Evolutionary conservation across 129 eudicot species (phyloP).

Genomic region (Centrapalus pauciflorus): DNA sequence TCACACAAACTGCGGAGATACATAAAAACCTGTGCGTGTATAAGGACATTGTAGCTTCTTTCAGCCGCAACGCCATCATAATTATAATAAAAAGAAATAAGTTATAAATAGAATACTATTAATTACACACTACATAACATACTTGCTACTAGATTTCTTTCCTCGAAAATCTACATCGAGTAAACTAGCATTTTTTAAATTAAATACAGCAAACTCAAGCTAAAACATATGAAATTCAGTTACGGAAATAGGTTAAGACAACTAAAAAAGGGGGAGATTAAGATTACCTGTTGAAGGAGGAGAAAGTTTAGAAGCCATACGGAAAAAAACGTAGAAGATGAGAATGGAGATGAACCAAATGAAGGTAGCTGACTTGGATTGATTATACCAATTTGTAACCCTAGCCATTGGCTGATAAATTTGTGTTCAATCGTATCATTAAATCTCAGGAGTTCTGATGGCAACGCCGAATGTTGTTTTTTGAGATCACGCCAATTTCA

Average conservation of each 20-base stretch:
- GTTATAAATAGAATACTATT: not conserved
- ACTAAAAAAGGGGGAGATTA: not conserved
- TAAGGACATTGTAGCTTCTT: not conserved
- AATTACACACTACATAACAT: not conserved
- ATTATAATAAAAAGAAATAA: not conserved
- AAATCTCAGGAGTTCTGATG: slow-evolving; percentile 4
- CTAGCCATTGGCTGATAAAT: slow-evolving; percentile 36
- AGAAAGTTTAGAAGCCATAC: slow-evolving; percentile 46
- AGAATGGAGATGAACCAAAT: slow-evolving; percentile 62
- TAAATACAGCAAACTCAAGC: not conserved
- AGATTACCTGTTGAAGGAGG: slow-evolving; percentile 44
- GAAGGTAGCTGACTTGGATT: slow-evolving; percentile 30
- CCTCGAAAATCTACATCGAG: not conserved
- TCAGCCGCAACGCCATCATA: not conserved
- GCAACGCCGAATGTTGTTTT: too few species aligned
- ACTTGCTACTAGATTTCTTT: slow-evolving; percentile 1
- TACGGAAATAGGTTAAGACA: not conserved
- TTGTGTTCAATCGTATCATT: not conserved
- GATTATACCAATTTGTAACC: slow-evolving; percentile 42
- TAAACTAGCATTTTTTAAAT: not conserved
- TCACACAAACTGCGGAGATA: not conserved
- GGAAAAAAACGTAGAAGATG: slow-evolving; percentile 48
- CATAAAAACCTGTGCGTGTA: not conserved
- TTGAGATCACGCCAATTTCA: not conserved
- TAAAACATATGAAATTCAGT: slow-evolving; percentile 1